These are phyloP conservation scores for Cryphonectria radicalis DNA, from an alignment of 2,329 filamentous ascomycete genomes.

Conservation along the genomic window DNA sequence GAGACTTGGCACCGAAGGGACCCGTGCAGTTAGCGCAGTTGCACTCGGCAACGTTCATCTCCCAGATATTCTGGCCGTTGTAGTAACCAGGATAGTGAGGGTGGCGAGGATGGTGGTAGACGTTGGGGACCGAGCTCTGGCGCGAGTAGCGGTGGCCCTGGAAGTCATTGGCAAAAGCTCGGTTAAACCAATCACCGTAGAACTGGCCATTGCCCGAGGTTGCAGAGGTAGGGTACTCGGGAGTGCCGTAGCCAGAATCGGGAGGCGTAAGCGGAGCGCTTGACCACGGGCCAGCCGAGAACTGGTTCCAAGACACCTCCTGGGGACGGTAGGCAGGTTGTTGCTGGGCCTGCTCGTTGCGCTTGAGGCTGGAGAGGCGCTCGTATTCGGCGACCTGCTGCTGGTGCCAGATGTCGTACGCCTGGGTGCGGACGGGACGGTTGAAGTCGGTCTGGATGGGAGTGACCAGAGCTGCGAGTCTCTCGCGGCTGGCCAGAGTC, in stretches of 20 bases:
- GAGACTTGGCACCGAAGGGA: slow-evolving; percentile 47
- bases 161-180: slow-evolving; percentile 40
- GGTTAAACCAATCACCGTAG: slow-evolving; percentile 58
- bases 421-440: slow-evolving; percentile 41
- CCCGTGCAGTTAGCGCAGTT: slow-evolving; percentile 52
- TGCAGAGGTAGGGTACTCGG: slow-evolving; percentile 61
- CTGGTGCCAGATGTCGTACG: slow-evolving; percentile 53
- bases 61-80: slow-evolving; percentile 55
- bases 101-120: slow-evolving; percentile 48
- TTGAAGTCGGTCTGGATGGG: slow-evolving; percentile 50
- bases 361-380: slow-evolving; percentile 47
- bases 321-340: slow-evolving; percentile 46
- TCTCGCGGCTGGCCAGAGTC: slow-evolving; percentile 53
- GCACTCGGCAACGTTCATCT: slow-evolving; percentile 55
- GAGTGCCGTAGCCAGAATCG: slow-evolving; percentile 65
- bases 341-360: slow-evolving; percentile 35
- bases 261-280: slow-evolving; percentile 57
- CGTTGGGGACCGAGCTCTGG: slow-evolving; percentile 40
- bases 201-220: slow-evolving; percentile 59
- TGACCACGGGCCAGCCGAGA: slow-evolving; percentile 46
- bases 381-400: slow-evolving; percentile 62
- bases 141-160: slow-evolving; percentile 43
- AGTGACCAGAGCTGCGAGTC: slow-evolving; percentile 52
- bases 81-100: slow-evolving; percentile 49
- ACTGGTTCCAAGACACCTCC: slow-evolving; percentile 51